Evolutionary conservation across 495 filamentous ascomycete genomes (phyloP).

Genomic region (Aeminium ludgeri): DNA sequence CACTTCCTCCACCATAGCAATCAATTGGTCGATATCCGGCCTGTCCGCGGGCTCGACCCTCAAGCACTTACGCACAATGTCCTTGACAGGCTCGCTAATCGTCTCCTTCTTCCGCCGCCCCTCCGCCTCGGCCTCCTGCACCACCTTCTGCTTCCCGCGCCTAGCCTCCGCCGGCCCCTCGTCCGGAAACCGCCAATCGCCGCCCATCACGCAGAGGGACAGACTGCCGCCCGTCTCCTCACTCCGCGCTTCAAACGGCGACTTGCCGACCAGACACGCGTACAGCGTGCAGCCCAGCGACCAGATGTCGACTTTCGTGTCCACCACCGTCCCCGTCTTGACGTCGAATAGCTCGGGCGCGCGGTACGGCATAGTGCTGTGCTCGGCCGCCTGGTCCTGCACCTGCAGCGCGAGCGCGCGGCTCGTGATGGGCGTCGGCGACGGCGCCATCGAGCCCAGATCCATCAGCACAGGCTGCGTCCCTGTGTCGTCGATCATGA

Average conservation of each 20-base stretch:
- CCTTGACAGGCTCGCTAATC: slow-evolving; percentile 63
- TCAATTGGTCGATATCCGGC: slow-evolving; percentile 81
- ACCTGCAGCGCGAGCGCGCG: slow-evolving; percentile 78
- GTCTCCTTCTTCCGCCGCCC: slow-evolving; percentile 17
- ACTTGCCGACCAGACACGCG: slow-evolving; percentile 88
- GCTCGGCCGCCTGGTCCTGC: slow-evolving; percentile 87
- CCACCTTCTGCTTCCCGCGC: slow-evolving; percentile 34
- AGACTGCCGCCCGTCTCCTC: slow-evolving; percentile 92
- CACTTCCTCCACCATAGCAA: slow-evolving; percentile 57
- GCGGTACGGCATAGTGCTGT: slow-evolving; percentile 95
- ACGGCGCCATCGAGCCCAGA: slow-evolving; percentile 75
- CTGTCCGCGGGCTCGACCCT: slow-evolving; percentile 83
- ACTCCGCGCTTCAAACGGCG: slow-evolving; percentile 82
- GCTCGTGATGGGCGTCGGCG: slow-evolving; percentile 82
- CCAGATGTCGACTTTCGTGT: slow-evolving; percentile 98
- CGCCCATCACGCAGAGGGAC: slow-evolving; percentile 76
- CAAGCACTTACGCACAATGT: slow-evolving; percentile 75
- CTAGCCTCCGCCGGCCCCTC: slow-evolving; percentile 38
- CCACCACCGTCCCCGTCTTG: slow-evolving; percentile 78
- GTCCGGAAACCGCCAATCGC: slow-evolving; percentile 88
- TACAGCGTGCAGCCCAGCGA: slow-evolving; percentile 91
- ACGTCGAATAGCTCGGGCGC: slow-evolving; percentile 97
- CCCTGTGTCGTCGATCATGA: slow-evolving; percentile 87
- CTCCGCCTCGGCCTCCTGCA: slow-evolving; percentile 28
- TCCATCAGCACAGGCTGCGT: slow-evolving; percentile 93